These are phyloP conservation scores for Malassezia yamatoensis DNA, from an alignment of 1,284 basidiomycete genomes.

Conservation along the genomic window DNA sequence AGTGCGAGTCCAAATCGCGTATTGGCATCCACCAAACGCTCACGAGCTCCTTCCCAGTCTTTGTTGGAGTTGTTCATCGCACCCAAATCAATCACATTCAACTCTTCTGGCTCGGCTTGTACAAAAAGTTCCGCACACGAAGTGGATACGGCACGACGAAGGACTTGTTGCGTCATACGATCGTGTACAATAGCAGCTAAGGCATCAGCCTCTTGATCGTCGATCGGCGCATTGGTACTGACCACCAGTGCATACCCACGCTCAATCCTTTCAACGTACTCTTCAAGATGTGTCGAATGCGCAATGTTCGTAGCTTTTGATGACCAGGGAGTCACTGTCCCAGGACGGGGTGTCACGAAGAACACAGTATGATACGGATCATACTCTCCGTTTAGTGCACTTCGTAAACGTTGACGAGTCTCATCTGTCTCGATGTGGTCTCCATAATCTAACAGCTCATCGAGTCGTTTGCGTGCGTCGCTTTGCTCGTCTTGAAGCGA, in stretches of 20 bases:
- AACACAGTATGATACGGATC: slow-evolving; percentile 38
- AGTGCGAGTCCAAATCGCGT: slow-evolving; percentile 78
- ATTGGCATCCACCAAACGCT: slow-evolving; percentile 64
- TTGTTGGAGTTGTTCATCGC: slow-evolving; percentile 14
- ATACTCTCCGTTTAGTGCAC: slow-evolving; percentile 20
- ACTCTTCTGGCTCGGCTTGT: slow-evolving; percentile 59
- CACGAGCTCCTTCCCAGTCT: slow-evolving; percentile 29
- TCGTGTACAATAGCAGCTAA: slow-evolving; percentile 52
- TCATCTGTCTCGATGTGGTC: slow-evolving; percentile 58
- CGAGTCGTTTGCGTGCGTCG: slow-evolving; percentile 55
- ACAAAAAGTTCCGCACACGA: slow-evolving; percentile 60
- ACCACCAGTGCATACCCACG: slow-evolving; percentile 69
- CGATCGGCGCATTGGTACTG: slow-evolving; percentile 48
- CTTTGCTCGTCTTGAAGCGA: slow-evolving; percentile 54
- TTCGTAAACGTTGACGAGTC: slow-evolving; percentile 52
- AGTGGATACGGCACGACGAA: slow-evolving; percentile 51
- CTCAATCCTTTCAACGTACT: slow-evolving; percentile 68
- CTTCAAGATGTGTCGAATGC: slow-evolving; percentile 64
- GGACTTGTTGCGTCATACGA: slow-evolving; percentile 81
- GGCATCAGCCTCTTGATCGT: slow-evolving; percentile 20
- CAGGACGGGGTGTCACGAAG: slow-evolving; percentile 39
- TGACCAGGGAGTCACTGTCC: slow-evolving; percentile 79
- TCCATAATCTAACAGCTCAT: slow-evolving; percentile 75
- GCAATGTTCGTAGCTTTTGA: slow-evolving; percentile 91
- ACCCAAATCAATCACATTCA: slow-evolving; percentile 59